Base-by-base conservation (phyloP, 1,284 basidiomycete genomes). In the Apiotrichum sp. region DNA sequence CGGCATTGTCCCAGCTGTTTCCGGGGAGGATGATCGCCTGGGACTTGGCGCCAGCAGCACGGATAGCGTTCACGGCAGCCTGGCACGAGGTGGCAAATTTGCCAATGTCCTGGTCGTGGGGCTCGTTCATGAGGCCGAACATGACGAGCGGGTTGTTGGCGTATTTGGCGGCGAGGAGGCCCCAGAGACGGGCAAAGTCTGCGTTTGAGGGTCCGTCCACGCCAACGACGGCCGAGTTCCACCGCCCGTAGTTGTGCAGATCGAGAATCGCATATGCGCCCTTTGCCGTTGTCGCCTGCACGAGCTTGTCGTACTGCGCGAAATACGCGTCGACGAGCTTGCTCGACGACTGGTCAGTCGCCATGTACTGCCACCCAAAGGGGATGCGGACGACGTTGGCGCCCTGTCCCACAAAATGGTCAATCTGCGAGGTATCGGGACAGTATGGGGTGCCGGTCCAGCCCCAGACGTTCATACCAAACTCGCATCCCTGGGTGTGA, bases 121-220 rank as follows among this genome's bases (percentile, higher is more conserved):
- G 73, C 62, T 76, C 72, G 59, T 75, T 76, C 72, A 74, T 74
- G 49, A 72, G 57, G 11, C 65, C 55, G 44, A 45, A 45, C 55
- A 83, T 83, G 62, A 83, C 76, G 48, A 78, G 78, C 29, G 76
- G 58, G 58, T 82, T 76, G 56, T 63, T 66, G 44, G 76, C 77
- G 66, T 84, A 84, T 65, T 82, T 78, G 6, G 73, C 63, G 10
- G 83, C 82, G 42, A 84, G 71, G 58, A 81, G 77, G 6, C 74
- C 75, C 84, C 84, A 86, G 29, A 83, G 68, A 34, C 72, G 69
- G 2, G 83, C 83, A 60, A 84, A 83, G 36, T 69, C 61, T 0
- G 74, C 80, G 62, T 84, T 80, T 11, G 78, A 78, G 1, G 84
- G 83, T 4, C 83, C 82, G 52, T 81, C 82, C 61, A 82, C 80